Base-by-base conservation (phyloP, 1,284 basidiomycete species). In the Fomitiporia mediterranea region DNA sequence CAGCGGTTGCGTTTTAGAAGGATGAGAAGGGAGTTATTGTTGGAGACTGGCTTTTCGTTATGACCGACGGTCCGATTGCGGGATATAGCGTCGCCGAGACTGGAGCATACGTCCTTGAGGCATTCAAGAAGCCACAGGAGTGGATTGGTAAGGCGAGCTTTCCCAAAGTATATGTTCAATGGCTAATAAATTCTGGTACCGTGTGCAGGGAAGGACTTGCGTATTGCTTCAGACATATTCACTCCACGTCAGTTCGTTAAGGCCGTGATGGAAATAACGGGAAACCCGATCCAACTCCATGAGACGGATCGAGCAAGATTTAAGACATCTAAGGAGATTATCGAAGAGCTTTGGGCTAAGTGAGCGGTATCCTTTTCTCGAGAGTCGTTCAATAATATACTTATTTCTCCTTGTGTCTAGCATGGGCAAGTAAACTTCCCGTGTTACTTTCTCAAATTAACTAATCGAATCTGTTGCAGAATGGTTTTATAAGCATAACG, bases 71-170 rank as follows among this genome's bases (percentile, higher is more conserved):
- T n/a, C 53, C 53, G 13, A 48, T 55, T 27, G 44, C 30, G 21
- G 47, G 43, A 27, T 55, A 55, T 28, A 4, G 46, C 3, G 53
- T 55, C 13, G 19, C 17, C 15, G 53, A 55, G 2, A 55, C 53
- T 5, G 54, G 57, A n/a, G 43, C 53, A 30, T 55, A 43, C 23
- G 59, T 54, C 6, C 48, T 55, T 19, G 57, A 40, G 17, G 59
- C 57, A 19, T 56, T 60, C 47, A 58, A 58, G 47, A 44, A 60
- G 32, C 59, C 59, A 9, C 15, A 52, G 21, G 39, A 55, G 28
- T 60, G 57, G 57, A 47, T 58, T 28, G 57, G 57, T 55, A 17
- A 8, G 53, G 8, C 30, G 34, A 8, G 3, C 21, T 11, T 7
- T 9, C 44, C n/a, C n/a, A n/a, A 3, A 43, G 1, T 7, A 11